phyloP scores from a whole-genome alignment of 148 eudicot genomes.

The Salicornia ramosissima region DNA sequence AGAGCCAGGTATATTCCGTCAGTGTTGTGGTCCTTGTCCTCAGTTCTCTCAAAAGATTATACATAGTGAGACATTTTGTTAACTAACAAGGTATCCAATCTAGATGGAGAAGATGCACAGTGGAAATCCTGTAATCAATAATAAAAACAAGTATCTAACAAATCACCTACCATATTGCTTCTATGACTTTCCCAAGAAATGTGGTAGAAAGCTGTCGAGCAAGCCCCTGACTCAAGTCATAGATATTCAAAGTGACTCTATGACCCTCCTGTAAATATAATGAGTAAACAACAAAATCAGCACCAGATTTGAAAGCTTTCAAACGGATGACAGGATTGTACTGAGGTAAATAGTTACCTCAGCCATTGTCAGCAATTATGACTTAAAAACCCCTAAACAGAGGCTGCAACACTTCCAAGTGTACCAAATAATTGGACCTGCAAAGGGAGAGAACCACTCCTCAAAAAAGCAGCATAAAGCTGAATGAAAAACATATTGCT shows the following conservation, averaged over 20 bases:
- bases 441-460: neutral
- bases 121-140: neutral
- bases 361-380: constrained; percentile 30
- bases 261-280: constrained; percentile 58
- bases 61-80: neutral
- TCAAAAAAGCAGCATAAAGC: neutral
- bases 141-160: neutral
- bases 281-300: constrained; percentile 10
- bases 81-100: neutral
- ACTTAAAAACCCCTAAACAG: neutral
- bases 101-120: neutral
- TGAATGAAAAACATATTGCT: neutral
- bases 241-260: constrained; percentile 75
- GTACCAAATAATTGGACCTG: constrained; percentile 3
- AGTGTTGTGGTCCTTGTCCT: neutral
- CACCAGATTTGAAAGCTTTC: neutral
- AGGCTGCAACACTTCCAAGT: neutral
- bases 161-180: constrained; percentile 71
- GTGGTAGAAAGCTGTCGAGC: constrained; percentile 86
- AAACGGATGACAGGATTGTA: neutral
- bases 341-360: constrained; percentile 28
- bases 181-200: constrained; percentile 88
- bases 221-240: constrained; percentile 90
- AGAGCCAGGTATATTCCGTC: neutral
- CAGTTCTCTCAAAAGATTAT: neutral